Conservation (phyloP, 495 filamentous ascomycete genomes). For the Parmelia sp. region DNA sequence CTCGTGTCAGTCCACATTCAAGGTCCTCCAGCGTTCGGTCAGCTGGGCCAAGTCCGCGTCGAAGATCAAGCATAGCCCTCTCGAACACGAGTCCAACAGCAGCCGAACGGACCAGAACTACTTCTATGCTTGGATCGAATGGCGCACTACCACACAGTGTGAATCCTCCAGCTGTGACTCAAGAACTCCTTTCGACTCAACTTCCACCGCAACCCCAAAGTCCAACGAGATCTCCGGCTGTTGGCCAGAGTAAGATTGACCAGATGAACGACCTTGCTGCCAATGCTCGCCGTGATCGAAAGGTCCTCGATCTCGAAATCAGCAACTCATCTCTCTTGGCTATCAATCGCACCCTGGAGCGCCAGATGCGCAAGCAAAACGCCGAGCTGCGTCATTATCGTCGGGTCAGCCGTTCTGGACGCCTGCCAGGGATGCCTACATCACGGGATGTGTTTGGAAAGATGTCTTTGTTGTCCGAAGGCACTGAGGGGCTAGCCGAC, state of each 20-base stretch:
- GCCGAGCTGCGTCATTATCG: conserved; percentile 79
- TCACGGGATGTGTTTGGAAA: conserved; percentile 42
- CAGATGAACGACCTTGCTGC: conserved; percentile 63
- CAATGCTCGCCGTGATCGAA: conserved; percentile 84
- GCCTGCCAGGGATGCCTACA: conserved; percentile 50
- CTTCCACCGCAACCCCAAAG: conserved; percentile 38
- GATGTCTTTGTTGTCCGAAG: conserved; percentile 32
- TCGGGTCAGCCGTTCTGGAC: conserved; percentile 70
- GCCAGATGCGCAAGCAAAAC: conserved; percentile 85
- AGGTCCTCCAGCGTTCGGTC: conserved; percentile 18
- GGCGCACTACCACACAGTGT: conserved; percentile 6
- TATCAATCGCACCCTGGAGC: conserved; percentile 91
- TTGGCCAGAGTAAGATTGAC: conserved; percentile 35
- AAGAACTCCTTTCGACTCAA: conserved; percentile 29
- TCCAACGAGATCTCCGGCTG: conserved; percentile 39
- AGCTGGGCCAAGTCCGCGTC: conserved; percentile 11
- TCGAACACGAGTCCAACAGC: conserved; percentile 7
- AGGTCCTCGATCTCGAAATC: conserved; percentile 96
- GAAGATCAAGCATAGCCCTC: conserved; percentile 16
- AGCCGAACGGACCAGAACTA: neutral
- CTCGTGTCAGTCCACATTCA: conserved; percentile 3
- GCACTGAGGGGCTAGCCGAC: conserved; percentile 30
- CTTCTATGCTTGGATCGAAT: conserved; percentile 6
- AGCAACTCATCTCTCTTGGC: conserved; percentile 92
- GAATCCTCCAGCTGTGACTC: conserved; percentile 24